phyloP scores from a whole-genome alignment of 495 filamentous ascomycete species.

The Aspergillus incahuasiensis region DNA sequence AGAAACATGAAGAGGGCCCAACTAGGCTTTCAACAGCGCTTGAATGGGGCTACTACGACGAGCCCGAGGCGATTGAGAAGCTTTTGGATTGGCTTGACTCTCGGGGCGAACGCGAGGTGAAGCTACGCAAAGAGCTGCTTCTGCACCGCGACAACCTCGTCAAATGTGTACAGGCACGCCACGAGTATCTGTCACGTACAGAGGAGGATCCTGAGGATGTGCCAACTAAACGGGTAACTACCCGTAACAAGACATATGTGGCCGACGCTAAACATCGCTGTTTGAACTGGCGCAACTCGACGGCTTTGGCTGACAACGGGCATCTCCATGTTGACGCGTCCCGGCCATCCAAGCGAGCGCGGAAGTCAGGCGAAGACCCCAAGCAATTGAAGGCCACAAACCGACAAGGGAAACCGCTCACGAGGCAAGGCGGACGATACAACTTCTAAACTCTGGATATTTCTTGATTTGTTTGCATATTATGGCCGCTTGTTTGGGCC shows the following conservation, averaged over 20 bases:
- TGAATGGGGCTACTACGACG: constrained; percentile 90
- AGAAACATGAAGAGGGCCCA: constrained; percentile 76
- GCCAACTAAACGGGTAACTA: constrained; percentile 65
- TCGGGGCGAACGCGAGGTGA: constrained; percentile 75
- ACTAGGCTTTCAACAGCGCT: constrained; percentile 71
- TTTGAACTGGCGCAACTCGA: constrained; percentile 75
- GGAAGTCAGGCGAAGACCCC: constrained; percentile 45
- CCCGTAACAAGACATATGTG: constrained; percentile 66
- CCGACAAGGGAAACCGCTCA: constrained; percentile 44
- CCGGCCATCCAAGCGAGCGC: constrained; percentile 56
- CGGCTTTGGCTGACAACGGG: constrained; percentile 68
- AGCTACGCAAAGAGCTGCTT: constrained; percentile 78
- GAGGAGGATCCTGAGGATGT: constrained; percentile 53
- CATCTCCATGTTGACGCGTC: constrained; percentile 79
- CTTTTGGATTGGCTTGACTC: constrained; percentile 86
- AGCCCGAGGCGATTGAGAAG: constrained; percentile 67
- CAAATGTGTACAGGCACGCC: constrained; percentile 72
- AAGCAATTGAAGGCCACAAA: constrained; percentile 43
- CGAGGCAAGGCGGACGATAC: constrained; percentile 46
- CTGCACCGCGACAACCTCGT: constrained; percentile 71
- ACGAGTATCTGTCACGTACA: constrained; percentile 58
- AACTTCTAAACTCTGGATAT: constrained; percentile 24
- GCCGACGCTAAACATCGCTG: constrained; percentile 63
- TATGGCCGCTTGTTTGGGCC: neutral
- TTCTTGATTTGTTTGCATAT: constrained; percentile 6